Conservation (phyloP, 768 basidiomycete species). For the Tulasnella sp. region DNA sequence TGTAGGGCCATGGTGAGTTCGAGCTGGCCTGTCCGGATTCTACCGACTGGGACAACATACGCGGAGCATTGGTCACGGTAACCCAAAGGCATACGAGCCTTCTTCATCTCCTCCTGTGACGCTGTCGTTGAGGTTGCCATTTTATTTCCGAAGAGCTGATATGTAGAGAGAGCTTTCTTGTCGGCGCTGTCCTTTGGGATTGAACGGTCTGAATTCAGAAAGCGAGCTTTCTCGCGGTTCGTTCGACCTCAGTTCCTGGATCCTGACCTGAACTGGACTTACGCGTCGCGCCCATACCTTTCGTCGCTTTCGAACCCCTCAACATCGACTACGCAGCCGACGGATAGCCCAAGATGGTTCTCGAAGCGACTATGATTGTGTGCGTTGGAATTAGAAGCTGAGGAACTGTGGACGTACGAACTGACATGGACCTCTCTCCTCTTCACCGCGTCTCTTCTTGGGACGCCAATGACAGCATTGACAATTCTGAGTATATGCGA, state of each 20-base stretch:
- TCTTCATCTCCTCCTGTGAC: slow-evolving; percentile 75
- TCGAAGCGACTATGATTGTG: slow-evolving; percentile 97
- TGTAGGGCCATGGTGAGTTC: neutral
- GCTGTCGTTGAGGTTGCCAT: slow-evolving; percentile 40
- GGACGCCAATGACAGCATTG: slow-evolving; percentile 42
- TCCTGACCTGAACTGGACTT: slow-evolving; percentile 13
- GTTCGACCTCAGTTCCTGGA: neutral
- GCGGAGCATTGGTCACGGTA: slow-evolving; percentile 90
- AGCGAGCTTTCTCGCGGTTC: neutral
- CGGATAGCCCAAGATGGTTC: slow-evolving; percentile 51
- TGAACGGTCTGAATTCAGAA: neutral
- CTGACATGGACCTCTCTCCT: neutral
- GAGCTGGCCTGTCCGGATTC: neutral
- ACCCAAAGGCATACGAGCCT: slow-evolving; percentile 60
- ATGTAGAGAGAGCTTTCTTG: neutral
- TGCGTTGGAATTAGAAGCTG: slow-evolving; percentile 21
- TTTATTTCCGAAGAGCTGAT: neutral
- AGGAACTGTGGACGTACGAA: neutral
- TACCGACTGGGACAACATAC: slow-evolving; percentile 40
- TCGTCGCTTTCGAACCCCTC: neutral
- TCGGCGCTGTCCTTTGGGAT: neutral
- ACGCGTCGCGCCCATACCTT: slow-evolving; percentile 16
- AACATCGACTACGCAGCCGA: neutral
- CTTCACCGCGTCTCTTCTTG: neutral
- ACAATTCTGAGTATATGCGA: slow-evolving; percentile 97